Evolutionary conservation across 2,329 filamentous ascomycete species (phyloP), one percentile per base, ranked within the genome.

Genomic region (Tolypocladium inflatum): DNA sequence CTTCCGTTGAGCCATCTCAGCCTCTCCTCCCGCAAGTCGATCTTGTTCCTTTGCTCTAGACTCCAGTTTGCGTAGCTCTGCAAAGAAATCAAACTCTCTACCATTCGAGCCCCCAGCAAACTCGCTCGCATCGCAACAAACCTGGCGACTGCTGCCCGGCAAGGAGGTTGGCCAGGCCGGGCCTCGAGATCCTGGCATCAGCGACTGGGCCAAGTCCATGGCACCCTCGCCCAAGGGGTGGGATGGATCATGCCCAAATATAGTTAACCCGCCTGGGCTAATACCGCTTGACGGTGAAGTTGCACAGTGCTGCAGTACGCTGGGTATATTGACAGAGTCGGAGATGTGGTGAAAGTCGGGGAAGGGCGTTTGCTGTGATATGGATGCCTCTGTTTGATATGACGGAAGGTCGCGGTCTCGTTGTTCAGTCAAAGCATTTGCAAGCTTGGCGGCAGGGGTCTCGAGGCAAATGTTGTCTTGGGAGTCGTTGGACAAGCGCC

Each of bases 31-130:
- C 10, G 54, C 42, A 6, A 55, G 21, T 23, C 39, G 38, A 10
- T 50, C 58, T 19, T 55, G 45, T 21, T 59, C 57, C 19, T 57
- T 56, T 13, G 58, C 59, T 50, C 55, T 55, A 2, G 55, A 56
- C n/a, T 59, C 59, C 9, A 61, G 39, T 39, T 57, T 57, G n/a
- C 58, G 58, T 17, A 61, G 54, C 54, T 61, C 59, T 7, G 55
- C 48, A 26, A 59, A 48, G 23, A 61, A 61, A 33, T 57, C 55
- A 33, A 59, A 61, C 5, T 58, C 55, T 4, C 35, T 30, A 2
- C 41, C 51, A 1, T 45, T 51, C 19, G 33, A 41, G 0, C 17
- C 10, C 5, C 35, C 60, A 15, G 42, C 33, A 19, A 50, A 21
- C 19, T 50, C 41, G 4, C 9, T 51, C 35, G 43, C 35, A 21